These are phyloP conservation scores for Aegle marmelos DNA, from an alignment of 345 rosid species.

Conservation along the genomic window DNA sequence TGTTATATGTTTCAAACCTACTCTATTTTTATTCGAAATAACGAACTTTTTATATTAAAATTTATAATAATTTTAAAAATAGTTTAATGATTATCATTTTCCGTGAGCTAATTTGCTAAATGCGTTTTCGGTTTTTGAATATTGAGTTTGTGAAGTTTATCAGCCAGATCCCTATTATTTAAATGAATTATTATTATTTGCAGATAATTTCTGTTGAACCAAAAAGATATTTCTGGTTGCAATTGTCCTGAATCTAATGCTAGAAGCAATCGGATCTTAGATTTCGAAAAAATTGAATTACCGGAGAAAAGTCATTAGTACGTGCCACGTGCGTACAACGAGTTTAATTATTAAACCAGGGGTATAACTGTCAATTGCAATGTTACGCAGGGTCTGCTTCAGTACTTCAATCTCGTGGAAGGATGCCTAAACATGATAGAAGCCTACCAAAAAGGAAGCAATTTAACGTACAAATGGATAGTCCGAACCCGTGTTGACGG, in stretches of 20 bases:
- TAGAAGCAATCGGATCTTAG: too few species aligned
- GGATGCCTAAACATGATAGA: slow-evolving; percentile 73
- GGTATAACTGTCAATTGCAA: background rate
- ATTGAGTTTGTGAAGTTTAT: background rate
- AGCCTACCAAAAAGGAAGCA: slow-evolving; percentile 43
- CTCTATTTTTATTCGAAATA: too few species aligned
- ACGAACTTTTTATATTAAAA: too few species aligned
- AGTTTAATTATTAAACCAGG: background rate
- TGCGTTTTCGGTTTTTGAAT: too few species aligned
- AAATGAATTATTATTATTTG: background rate
- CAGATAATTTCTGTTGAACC: background rate
- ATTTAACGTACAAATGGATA: slow-evolving; percentile 84
- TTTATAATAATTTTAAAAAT: too few species aligned
- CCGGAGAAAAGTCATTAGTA: too few species aligned
- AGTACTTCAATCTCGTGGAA: slow-evolving; percentile 79
- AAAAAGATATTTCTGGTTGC: background rate
- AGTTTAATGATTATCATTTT: too few species aligned
- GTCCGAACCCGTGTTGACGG: slow-evolving; percentile 93
- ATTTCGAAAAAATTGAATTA: too few species aligned
- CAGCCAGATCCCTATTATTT: background rate
- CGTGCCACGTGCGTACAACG: background rate
- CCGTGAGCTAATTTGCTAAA: too few species aligned
- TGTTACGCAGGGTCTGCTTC: slow-evolving; percentile 64
- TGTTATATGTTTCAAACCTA: too few species aligned
- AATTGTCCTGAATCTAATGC: background rate